Conservation (phyloP, 805 yeast genomes). For the Jamesozyma jinghongensis region DNA sequence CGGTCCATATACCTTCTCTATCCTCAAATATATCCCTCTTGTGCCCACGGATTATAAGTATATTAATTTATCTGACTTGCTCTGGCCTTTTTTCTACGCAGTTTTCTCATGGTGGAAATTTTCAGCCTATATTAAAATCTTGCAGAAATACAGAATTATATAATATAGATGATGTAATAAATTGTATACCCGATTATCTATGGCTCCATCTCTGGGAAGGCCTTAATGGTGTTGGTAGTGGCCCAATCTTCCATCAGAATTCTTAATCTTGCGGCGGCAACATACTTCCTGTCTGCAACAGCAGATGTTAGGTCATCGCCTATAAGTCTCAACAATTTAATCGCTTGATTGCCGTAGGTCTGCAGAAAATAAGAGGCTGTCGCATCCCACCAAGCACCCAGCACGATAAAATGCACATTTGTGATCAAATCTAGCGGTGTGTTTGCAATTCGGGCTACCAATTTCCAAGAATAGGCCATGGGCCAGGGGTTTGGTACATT, state of each 20-base stretch:
- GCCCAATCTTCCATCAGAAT: conserved; percentile 77
- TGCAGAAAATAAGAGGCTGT: conserved; percentile 47
- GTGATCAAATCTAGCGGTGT: conserved; percentile 39
- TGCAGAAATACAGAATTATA: too few relatives aligned
- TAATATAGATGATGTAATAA: not conserved
- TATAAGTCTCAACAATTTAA: conserved; percentile 45
- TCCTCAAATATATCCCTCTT: too few relatives aligned
- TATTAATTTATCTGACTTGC: too few relatives aligned
- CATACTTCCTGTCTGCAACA: conserved; percentile 43
- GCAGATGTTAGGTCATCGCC: conserved; percentile 45
- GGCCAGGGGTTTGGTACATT: conserved; percentile 5
- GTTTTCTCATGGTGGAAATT: too few relatives aligned
- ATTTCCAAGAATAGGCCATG: conserved; percentile 50
- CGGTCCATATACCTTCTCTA: too few relatives aligned
- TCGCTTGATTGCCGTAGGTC: conserved; percentile 61
- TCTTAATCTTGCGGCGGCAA: conserved; percentile 71
- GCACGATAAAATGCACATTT: conserved; percentile 61
- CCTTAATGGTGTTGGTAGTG: conserved; percentile 36
- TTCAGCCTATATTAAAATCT: too few relatives aligned
- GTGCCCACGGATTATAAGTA: too few relatives aligned
- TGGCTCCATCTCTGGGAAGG: conserved; percentile 31
- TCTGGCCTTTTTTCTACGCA: too few relatives aligned
- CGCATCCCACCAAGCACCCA: conserved; percentile 90
- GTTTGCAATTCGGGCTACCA: conserved; percentile 66
- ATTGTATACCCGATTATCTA: conserved; percentile 4